Evolutionary conservation across 352 stramenopile species (phyloP).

Genomic region (Phytopythium helicoides): DNA sequence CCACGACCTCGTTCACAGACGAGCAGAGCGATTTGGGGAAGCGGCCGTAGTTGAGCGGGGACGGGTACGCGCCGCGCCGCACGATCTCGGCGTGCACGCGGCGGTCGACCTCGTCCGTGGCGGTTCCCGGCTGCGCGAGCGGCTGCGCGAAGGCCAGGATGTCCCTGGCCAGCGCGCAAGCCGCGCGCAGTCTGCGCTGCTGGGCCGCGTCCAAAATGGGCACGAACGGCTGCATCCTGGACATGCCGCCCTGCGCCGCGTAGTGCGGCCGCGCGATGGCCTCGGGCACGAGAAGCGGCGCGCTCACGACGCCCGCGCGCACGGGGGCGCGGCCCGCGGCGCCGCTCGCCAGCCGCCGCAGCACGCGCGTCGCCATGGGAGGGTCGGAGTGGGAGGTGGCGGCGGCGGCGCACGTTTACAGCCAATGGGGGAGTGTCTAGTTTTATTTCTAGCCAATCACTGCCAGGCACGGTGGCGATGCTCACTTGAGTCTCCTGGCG

Average conservation of each 20-base stretch:
- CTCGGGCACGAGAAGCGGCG: constrained; percentile 41
- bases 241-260: constrained; percentile 59
- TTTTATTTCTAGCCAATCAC: no score
- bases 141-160: constrained; percentile 75
- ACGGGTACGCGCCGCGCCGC: constrained; percentile 80
- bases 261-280: constrained; percentile 66
- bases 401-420: no score
- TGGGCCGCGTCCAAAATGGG: constrained; percentile 69
- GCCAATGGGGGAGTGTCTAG: no score
- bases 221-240: constrained; percentile 66
- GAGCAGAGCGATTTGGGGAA: constrained; percentile 96
- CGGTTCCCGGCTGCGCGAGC: constrained; percentile 79
- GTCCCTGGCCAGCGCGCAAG: constrained; percentile 73
- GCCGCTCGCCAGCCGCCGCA: constrained; percentile 33
- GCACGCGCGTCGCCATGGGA: background rate
- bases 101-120: constrained; percentile 94
- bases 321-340: constrained; percentile 34
- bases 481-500: constrained; percentile 12
- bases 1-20: constrained; percentile 97
- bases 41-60: constrained; percentile 91
- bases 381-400: no score
- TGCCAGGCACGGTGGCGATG: no score
- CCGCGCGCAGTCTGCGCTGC: constrained; percentile 61
- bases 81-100: constrained; percentile 92
- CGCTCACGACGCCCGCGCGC: constrained; percentile 44